Conservation (phyloP, 1,284 basidiomycete genomes). For the Malassezia globosa region DNA sequence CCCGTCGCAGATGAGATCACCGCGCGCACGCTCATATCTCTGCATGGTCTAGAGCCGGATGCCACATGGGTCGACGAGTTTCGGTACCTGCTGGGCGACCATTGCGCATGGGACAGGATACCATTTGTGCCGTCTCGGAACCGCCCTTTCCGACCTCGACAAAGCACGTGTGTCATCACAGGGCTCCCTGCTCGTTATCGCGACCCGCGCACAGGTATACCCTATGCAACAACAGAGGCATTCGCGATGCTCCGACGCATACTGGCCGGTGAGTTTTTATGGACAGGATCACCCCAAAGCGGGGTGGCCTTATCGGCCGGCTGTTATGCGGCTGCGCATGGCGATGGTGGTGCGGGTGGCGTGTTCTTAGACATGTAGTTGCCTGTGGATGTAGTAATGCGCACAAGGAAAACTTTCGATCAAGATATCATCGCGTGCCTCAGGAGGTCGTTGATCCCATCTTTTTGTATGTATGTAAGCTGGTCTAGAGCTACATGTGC, state of each 20-base stretch:
- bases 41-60: slow-evolving; percentile 22
- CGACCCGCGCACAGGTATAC: slow-evolving; percentile 64
- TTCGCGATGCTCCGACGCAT: slow-evolving; percentile 57
- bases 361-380: slow-evolving; percentile 13
- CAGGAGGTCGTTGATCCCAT: background rate
- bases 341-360: slow-evolving; percentile 18
- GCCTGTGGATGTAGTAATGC: too few species aligned
- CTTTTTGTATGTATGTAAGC: too few species aligned
- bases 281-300: slow-evolving; percentile 22
- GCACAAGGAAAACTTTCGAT: too few species aligned
- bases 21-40: slow-evolving; percentile 28
- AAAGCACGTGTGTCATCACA: slow-evolving; percentile 50
- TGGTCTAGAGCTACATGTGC: too few species aligned
- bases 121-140: slow-evolving; percentile 48
- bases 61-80: slow-evolving; percentile 59
- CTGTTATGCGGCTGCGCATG: slow-evolving; percentile 19
- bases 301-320: slow-evolving; percentile 22
- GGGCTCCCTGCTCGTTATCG: slow-evolving; percentile 54
- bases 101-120: slow-evolving; percentile 49
- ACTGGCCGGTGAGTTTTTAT: slow-evolving; percentile 51
- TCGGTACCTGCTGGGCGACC: slow-evolving; percentile 61
- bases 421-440: too few species aligned
- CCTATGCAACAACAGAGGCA: slow-evolving; percentile 61
- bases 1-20: too few species aligned
- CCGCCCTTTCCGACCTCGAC: slow-evolving; percentile 47